phyloP scores from a whole-genome alignment of 441 rosid genomes.

The Corymbia citriodora region DNA sequence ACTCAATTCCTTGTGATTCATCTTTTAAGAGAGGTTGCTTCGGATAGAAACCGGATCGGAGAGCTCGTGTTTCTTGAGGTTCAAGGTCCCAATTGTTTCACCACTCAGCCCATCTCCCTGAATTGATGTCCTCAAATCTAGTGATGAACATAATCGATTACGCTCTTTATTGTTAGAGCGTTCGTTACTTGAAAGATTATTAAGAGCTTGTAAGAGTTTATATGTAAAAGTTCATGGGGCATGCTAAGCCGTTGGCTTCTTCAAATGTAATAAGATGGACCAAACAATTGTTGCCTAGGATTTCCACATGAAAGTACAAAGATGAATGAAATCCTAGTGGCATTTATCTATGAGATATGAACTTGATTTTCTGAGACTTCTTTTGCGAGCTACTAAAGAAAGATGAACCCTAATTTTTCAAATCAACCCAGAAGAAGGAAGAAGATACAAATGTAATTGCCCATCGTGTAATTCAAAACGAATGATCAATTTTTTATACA shows the following conservation, averaged over 20 bases:
- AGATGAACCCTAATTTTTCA: neutral
- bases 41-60: neutral
- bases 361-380: neutral
- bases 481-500: neutral
- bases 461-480: neutral
- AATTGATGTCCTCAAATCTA: neutral
- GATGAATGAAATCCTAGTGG: neutral
- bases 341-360: neutral
- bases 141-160: neutral
- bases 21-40: neutral
- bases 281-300: neutral
- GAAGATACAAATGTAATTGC: neutral
- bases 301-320: neutral
- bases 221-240: neutral
- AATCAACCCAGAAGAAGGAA: neutral
- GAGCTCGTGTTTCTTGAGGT: neutral
- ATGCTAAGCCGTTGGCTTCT: neutral
- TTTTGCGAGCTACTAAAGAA: neutral
- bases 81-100: neutral
- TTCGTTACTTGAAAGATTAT: neutral
- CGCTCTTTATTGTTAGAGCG: neutral
- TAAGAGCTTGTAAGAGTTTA: neutral
- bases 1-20: neutral
- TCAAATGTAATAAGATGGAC: neutral
- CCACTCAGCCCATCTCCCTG: neutral